A percentile compares a stretch with the other conserved stretches of the same genome.
These are phyloP conservation scores for Arabidopsis hybrid DNA, from an alignment of 441 rosid species.

Conservation along the genomic window DNA sequence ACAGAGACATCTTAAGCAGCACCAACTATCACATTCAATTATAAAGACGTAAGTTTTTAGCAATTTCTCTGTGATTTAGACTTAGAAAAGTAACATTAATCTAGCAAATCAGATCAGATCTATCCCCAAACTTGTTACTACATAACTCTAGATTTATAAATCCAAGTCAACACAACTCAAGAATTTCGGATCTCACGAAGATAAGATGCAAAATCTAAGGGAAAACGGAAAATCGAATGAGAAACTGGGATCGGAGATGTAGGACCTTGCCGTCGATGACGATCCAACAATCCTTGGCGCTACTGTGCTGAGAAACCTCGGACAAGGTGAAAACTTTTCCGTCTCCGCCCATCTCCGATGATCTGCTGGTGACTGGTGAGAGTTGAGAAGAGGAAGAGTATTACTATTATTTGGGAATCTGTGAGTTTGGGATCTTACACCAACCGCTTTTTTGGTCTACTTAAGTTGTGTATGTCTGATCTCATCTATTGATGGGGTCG, in stretches of 20 bases:
- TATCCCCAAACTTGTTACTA: background rate
- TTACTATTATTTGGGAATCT: too few relatives aligned
- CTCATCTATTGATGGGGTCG: too few relatives aligned
- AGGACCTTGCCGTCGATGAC: slow-evolving; percentile 86
- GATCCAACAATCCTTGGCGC: slow-evolving; percentile 79
- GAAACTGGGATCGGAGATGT: background rate
- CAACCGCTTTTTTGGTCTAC: too few relatives aligned
- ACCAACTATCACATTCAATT: slow-evolving; percentile 11
- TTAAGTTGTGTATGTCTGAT: too few relatives aligned
- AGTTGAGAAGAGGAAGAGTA: background rate
- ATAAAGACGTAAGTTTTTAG: background rate
- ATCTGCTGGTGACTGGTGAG: background rate
- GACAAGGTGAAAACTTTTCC: slow-evolving; percentile 67
- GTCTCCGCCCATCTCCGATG: slow-evolving; percentile 59
- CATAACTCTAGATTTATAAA: background rate
- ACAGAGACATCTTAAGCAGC: too few relatives aligned
- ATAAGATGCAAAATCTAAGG: background rate
- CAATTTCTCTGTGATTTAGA: too few relatives aligned
- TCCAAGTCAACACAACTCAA: background rate
- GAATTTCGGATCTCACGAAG: background rate
- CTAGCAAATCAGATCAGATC: slow-evolving; percentile 25
- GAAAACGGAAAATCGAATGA: background rate
- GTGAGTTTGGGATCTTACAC: too few relatives aligned
- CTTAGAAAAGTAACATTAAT: background rate
- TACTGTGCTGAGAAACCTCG: slow-evolving; percentile 77